These are phyloP conservation scores for Ceratobasidium theobromae DNA, from an alignment of 1,284 basidiomycete genomes.

Conservation along the genomic window DNA sequence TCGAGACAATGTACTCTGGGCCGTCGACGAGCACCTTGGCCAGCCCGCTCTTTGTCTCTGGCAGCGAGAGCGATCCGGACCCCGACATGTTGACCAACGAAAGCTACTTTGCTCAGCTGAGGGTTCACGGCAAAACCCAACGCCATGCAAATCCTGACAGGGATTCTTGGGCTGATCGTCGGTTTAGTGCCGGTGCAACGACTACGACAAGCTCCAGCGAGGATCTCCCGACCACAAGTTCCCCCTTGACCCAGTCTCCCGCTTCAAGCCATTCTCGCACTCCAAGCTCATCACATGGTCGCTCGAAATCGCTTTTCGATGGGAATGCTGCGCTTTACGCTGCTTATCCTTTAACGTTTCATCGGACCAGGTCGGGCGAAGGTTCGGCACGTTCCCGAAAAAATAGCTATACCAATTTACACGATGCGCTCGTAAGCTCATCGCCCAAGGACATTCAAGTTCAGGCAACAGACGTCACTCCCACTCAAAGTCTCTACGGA, in stretches of 20 bases:
- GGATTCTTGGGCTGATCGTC: not conserved
- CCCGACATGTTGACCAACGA: conserved; percentile 24
- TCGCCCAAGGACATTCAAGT: not conserved
- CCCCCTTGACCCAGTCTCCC: not conserved
- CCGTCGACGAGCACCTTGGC: not conserved
- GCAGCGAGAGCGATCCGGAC: conserved; percentile 29
- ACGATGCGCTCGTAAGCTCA: not conserved
- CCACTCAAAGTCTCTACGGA: conserved; percentile 22
- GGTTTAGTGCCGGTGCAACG: conserved; percentile 4
- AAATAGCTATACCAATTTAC: not conserved
- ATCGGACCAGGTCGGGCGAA: conserved; percentile 17
- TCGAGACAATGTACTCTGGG: conserved; percentile 28
- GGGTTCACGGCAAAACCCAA: conserved; percentile 1
- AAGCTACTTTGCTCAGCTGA: conserved; percentile 23
- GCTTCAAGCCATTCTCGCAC: not conserved
- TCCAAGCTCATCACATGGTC: not conserved
- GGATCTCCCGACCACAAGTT: not conserved
- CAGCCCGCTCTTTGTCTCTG: conserved; percentile 18
- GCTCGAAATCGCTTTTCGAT: not conserved
- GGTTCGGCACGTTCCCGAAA: conserved; percentile 1
- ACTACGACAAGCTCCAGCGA: conserved; percentile 4
- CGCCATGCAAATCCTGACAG: not conserved
- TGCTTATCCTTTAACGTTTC: conserved; percentile 25
- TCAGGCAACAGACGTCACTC: not conserved
- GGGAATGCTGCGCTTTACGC: conserved; percentile 14